These are phyloP conservation scores for Salmacisia buchloeana DNA, from an alignment of 1,284 basidiomycete species.

Conservation along the genomic window DNA sequence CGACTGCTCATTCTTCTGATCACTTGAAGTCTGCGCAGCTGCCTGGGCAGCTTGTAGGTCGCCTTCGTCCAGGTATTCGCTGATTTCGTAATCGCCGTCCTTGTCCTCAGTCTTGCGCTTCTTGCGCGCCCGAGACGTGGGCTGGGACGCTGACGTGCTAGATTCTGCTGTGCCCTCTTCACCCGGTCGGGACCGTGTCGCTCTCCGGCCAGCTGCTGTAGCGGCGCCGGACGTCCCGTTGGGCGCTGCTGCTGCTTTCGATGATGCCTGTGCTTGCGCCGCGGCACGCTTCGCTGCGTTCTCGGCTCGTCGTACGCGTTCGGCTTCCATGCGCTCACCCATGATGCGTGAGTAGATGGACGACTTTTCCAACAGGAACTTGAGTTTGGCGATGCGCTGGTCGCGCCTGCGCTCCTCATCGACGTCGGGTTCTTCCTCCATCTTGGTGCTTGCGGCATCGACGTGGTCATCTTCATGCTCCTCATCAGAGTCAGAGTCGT, in stretches of 20 bases:
- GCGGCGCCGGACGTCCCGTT: neutral
- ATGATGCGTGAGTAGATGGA: conserved; percentile 46
- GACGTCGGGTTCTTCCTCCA: neutral
- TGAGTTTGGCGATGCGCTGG: conserved; percentile 39
- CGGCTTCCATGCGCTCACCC: conserved; percentile 40
- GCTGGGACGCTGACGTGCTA: neutral
- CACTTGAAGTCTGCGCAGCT: neutral
- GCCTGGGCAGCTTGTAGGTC: conserved; percentile 25
- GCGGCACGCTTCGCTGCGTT: conserved; percentile 1
- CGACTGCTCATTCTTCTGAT: conserved; percentile 4
- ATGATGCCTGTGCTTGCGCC: conserved; percentile 20
- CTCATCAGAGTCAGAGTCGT: neutral
- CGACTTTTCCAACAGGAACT: conserved; percentile 40
- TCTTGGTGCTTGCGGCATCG: neutral
- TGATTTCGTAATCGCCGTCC: conserved; percentile 22
- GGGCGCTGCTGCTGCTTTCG: neutral
- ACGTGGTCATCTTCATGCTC: neutral
- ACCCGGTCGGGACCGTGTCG: neutral
- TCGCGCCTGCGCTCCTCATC: conserved; percentile 17
- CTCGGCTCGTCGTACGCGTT: conserved; percentile 11
- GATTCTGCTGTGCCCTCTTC: too few relatives aligned
- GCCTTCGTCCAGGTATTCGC: conserved; percentile 28
- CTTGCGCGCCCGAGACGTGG: neutral
- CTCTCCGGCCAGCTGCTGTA: neutral
- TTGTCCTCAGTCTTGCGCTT: conserved; percentile 18